Conservation (phyloP, 345 rosid species). For the Ceriops zippeliana region DNA sequence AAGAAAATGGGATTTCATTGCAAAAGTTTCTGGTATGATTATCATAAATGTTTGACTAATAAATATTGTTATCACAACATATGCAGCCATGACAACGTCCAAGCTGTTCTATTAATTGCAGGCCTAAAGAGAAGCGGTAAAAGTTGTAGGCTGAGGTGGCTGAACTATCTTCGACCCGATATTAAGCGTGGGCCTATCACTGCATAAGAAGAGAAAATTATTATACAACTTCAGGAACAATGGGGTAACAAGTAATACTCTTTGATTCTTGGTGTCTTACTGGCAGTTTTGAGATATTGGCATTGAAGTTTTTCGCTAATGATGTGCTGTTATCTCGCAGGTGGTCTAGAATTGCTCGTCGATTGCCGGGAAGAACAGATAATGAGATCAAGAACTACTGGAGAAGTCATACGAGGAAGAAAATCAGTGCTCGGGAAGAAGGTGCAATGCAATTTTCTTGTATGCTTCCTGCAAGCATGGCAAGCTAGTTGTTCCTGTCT, state of each 20-base stretch:
- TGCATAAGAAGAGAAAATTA: constrained; percentile 52
- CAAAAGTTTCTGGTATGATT: constrained; percentile 45
- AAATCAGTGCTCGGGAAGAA: constrained; percentile 33
- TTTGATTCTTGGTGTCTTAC: neutral
- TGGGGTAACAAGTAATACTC: constrained; percentile 74
- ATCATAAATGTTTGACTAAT: neutral
- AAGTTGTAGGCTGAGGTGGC: constrained; percentile 74
- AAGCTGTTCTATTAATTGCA: constrained; percentile 16
- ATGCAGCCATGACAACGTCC: neutral
- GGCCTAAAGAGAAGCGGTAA: constrained; percentile 69
- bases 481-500: neutral
- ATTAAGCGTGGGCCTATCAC: constrained; percentile 55
- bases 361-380: constrained; percentile 71
- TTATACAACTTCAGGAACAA: constrained; percentile 48
- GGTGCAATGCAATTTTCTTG: constrained; percentile 20
- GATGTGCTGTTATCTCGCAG: constrained; percentile 13
- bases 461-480: neutral
- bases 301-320: neutral
- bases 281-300: neutral
- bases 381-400: constrained; percentile 73
- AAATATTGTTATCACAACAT: neutral
- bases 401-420: constrained; percentile 60
- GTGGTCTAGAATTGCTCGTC: constrained; percentile 68
- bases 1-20: constrained; percentile 66
- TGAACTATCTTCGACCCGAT: constrained; percentile 62